Conservation (phyloP, 257 asterid species). For the Solanum corneliomulleri region DNA sequence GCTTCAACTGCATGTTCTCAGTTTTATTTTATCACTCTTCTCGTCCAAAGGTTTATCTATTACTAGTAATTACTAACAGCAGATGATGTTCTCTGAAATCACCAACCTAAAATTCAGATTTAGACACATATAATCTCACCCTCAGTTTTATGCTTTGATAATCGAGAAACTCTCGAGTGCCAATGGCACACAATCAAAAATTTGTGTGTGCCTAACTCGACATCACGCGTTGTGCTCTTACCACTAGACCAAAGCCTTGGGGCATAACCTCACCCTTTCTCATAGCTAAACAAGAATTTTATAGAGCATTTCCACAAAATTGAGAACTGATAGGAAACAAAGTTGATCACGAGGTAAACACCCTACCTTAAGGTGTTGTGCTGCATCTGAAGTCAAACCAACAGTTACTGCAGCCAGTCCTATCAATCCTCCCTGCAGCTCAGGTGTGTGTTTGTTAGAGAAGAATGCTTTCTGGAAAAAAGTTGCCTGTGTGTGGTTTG, state of each 20-base stretch:
- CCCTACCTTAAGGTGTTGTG: conserved; percentile 84
- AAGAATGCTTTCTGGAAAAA: background rate
- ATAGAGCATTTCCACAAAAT: background rate
- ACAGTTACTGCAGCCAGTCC: conserved; percentile 98
- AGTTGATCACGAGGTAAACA: background rate
- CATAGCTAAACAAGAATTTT: background rate
- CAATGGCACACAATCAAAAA: background rate
- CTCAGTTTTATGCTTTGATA: background rate
- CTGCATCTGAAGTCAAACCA: conserved; percentile 83
- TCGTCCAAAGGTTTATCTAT: background rate
- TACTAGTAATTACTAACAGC: background rate
- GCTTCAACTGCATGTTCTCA: background rate
- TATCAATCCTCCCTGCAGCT: conserved; percentile 81
- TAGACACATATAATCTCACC: background rate
- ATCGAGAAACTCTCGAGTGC: background rate
- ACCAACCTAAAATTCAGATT: background rate
- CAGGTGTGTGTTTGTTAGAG: background rate
- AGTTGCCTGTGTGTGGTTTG: background rate
- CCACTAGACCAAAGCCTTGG: background rate
- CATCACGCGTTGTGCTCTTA: background rate
- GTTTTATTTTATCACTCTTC: background rate
- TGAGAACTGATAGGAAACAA: background rate
- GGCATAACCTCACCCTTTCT: background rate
- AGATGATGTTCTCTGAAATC: background rate
- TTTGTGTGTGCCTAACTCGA: background rate